Percentiles rank a stretch among this genome's conserved stretches.
phyloP scores from a whole-genome alignment of 208 protist genomes.

The Leptomonas seymouri region DNA sequence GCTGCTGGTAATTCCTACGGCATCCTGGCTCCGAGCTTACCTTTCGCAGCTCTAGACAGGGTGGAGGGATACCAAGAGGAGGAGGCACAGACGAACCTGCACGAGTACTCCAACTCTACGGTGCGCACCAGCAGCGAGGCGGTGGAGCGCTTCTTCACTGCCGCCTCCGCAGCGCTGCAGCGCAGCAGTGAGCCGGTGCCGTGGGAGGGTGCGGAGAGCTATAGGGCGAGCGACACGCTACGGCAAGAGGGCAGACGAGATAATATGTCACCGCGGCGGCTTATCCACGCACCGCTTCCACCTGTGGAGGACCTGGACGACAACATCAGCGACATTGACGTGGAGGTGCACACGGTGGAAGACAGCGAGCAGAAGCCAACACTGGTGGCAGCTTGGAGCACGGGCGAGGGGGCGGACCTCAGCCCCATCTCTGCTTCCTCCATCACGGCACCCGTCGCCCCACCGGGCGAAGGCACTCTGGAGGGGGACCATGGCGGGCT shows the following conservation, averaged over 20 bases:
- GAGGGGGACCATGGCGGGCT: neutral
- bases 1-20: neutral
- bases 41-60: neutral
- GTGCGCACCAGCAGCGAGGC: neutral
- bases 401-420: slow-evolving; percentile 12
- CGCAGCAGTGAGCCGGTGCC: neutral
- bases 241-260: no score
- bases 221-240: neutral
- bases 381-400: slow-evolving; percentile 28
- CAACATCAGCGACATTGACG: neutral
- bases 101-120: neutral
- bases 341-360: slow-evolving; percentile 3
- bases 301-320: neutral
- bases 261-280: neutral
- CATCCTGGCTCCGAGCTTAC: neutral
- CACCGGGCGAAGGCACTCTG: neutral
- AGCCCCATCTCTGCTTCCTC: slow-evolving; percentile 20
- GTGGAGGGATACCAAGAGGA: no score
- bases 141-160: slow-evolving; percentile 21
- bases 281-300: neutral
- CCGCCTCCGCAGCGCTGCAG: slow-evolving; percentile 24
- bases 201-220: neutral
- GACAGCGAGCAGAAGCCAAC: neutral
- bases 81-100: no score
- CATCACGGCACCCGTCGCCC: neutral